phyloP scores from a whole-genome alignment of 495 filamentous ascomycete species.

The Aspergillus hancockii region DNA sequence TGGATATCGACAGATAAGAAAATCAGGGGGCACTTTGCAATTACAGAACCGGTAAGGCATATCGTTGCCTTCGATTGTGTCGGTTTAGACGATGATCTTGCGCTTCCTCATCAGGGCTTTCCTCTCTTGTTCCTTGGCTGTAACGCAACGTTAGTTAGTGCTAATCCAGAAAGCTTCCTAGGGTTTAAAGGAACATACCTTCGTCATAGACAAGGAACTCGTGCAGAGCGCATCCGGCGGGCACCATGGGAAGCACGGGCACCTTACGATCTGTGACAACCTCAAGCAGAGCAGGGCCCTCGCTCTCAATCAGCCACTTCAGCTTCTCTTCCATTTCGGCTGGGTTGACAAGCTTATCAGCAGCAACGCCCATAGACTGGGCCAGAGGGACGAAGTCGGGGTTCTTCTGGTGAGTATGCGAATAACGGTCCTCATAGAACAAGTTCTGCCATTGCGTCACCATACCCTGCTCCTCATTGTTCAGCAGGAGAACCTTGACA shows the following conservation, averaged over 20 bases:
- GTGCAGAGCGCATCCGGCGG: conserved; percentile 79
- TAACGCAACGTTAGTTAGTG: conserved; percentile 32
- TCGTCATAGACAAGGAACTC: conserved; percentile 92
- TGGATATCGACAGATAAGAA: conserved; percentile 47
- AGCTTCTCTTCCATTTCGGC: conserved; percentile 75
- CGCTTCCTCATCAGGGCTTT: conserved; percentile 70
- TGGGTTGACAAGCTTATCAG: conserved; percentile 62
- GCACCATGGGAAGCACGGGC: conserved; percentile 97
- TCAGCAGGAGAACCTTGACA: conserved; percentile 87
- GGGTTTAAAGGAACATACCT: conserved; percentile 47
- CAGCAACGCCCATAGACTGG: conserved; percentile 79
- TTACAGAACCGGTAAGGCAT: conserved; percentile 18
- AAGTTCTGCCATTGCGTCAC: conserved; percentile 95
- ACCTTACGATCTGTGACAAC: conserved; percentile 79
- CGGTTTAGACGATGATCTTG: conserved; percentile 44
- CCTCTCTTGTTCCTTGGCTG: conserved; percentile 74
- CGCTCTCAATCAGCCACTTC: conserved; percentile 83
- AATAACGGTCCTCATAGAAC: conserved; percentile 90
- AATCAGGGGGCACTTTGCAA: conserved; percentile 26
- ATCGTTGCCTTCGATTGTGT: conserved; percentile 21
- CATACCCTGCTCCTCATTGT: conserved; percentile 96
- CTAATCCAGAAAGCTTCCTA: neutral
- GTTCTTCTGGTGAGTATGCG: conserved; percentile 89
- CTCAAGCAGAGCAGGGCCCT: conserved; percentile 74
- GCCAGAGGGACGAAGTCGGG: conserved; percentile 84